Percentiles rank a stretch among this genome's conserved stretches.
Evolutionary conservation across 1,139 yeast species (phyloP).

Genomic region (Debaryomyces psychrophilus): DNA sequence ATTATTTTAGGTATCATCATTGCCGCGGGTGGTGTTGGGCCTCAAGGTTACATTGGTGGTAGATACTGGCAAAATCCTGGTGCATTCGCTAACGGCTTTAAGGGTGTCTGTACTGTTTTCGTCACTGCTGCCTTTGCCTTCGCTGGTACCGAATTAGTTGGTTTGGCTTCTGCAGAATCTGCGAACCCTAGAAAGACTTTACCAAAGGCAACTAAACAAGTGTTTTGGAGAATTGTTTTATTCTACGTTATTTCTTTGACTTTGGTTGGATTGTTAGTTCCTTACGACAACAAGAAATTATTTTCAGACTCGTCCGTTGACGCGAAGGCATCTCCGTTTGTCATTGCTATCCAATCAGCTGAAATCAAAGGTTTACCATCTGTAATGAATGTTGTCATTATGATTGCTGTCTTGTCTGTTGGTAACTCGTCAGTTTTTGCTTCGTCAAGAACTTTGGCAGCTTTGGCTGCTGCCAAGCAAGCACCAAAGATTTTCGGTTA

Average conservation of each 20-base stretch:
- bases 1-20: conserved; percentile 72
- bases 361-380: conserved; percentile 49
- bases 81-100: conserved; percentile 66
- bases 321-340: conserved; percentile 53
- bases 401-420: conserved; percentile 51
- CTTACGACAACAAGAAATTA: conserved; percentile 37
- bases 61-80: conserved; percentile 64
- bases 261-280: conserved; percentile 47
- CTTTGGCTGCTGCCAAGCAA: conserved; percentile 79
- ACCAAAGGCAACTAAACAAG: conserved; percentile 51
- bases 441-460: conserved; percentile 79
- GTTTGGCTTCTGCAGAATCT: conserved; percentile 47
- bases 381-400: conserved; percentile 52
- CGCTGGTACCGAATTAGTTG: conserved; percentile 52
- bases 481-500: conserved; percentile 77
- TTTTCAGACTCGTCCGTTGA: conserved; percentile 40
- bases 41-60: conserved; percentile 56
- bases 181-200: conserved; percentile 44
- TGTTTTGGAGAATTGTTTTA: conserved; percentile 49
- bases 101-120: conserved; percentile 54
- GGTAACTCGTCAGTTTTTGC: conserved; percentile 65
- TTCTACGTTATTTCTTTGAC: conserved; percentile 49
- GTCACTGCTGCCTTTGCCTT: conserved; percentile 52
- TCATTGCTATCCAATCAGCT: conserved; percentile 46
- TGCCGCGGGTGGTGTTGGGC: conserved; percentile 64